Conservation (phyloP, 208 protist genomes). For the Trypanosoma vivax region DNA sequence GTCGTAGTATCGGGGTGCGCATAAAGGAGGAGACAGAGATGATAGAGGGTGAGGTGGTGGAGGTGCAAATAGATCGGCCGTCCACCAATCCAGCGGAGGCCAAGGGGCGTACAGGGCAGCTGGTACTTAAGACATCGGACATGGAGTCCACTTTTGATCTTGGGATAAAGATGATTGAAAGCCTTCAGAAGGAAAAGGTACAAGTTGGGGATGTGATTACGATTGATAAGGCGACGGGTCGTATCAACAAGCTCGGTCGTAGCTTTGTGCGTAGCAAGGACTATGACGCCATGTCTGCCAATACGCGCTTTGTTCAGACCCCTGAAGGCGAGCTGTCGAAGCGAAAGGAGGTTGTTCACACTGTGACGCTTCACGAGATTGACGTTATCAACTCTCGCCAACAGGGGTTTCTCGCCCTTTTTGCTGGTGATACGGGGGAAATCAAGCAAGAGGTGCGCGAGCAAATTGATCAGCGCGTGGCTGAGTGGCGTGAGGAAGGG, state of each 20-base stretch:
- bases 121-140: conserved; percentile 99
- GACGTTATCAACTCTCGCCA: conserved; percentile 99
- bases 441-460: conserved; percentile 99
- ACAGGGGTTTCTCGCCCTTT: conserved; percentile 99
- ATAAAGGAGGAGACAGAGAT: conserved; percentile 99
- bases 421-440: conserved; percentile 99
- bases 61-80: conserved; percentile 97
- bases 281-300: conserved; percentile 92
- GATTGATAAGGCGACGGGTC: conserved; percentile 99
- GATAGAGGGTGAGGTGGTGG: conserved; percentile 99
- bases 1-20: conserved; percentile 97
- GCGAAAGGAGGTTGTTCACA: conserved; percentile 99
- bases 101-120: conserved; percentile 93
- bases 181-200: conserved; percentile 98
- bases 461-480: conserved; percentile 99
- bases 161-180: conserved; percentile 99
- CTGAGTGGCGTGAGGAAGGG: conserved; percentile 99
- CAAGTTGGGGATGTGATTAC: conserved; percentile 98
- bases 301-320: conserved; percentile 95
- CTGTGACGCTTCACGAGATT: conserved; percentile 99
- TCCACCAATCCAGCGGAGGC: conserved; percentile 88
- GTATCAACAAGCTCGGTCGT: conserved; percentile 97
- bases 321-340: conserved; percentile 99
- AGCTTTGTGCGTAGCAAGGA: conserved; percentile 97
- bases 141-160: conserved; percentile 99